Base-by-base conservation (phyloP, 2,329 filamentous ascomycete species). In the Penicillium sp. region DNA sequence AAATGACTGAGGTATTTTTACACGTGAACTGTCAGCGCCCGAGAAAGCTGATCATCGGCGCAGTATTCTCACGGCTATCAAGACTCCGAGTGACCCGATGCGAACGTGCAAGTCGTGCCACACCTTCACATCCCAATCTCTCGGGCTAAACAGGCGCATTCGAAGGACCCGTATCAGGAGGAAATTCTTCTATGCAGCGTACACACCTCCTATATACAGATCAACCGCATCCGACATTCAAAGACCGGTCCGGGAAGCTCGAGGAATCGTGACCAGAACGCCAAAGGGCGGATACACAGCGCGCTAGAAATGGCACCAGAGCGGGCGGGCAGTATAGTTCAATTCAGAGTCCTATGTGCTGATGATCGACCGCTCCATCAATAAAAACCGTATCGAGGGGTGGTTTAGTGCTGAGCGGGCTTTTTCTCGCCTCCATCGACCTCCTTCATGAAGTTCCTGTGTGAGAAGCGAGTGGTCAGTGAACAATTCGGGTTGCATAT, bases 401-500 rank as follows among this genome's bases (percentile, higher is more conserved):
- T 45, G 7, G 41, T 61, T 61, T 73, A 75, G 54, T 76, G 73
- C 56, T 73, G 71, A 40, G 69, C 70, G 48, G 62, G 48, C 68
- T 79, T 79, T 63, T 78, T 75, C 49, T 74, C 74, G 56, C 77
- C 78, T 49, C 74, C 76, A 58, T 80, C 76, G 47, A 77, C 72
- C 54, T 74, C 73, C 60, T 81, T 78, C 64, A 82, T 55, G 67
- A 81, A 82, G 54, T 81, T 76, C 69, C 79, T 81, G 62, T 81
- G 62, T 50, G 34, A 29, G 11, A 29, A 11, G 21, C n/a, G 24
- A 11, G 2, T 6, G n/a, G 31, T 53, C 22, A 52, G 46, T n/a
- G 29, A 46, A 2, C 31, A 3, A 1, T 2, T 21, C 40, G 21
- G 5, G 27, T 5, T 14, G 9, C 21, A 13, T 22, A 27, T 27